Percentiles rank a stretch among this genome's conserved stretches.
Conservation (phyloP, 139 green algal genomes). For the Tetraselmis striata region DNA sequence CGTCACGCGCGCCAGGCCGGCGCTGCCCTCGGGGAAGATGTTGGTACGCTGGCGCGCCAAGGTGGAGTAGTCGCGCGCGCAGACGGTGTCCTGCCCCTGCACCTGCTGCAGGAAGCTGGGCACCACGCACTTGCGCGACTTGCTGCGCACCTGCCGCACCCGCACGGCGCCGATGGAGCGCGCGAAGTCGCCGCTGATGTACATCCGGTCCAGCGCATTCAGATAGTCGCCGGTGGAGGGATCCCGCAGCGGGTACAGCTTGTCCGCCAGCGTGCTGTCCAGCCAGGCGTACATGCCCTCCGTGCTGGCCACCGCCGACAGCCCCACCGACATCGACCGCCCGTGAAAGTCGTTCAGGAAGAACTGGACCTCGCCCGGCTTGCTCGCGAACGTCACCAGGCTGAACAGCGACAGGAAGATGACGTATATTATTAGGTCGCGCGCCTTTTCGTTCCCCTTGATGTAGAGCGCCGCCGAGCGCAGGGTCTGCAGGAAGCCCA, state of each 20-base stretch:
- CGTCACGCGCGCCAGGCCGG: neutral
- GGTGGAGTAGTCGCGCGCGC: conserved; percentile 2
- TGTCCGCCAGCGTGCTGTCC: neutral
- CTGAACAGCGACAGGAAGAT: conserved; percentile 2
- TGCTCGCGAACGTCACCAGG: conserved; percentile 8
- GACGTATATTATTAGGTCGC: conserved; percentile 1
- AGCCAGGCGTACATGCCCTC: neutral
- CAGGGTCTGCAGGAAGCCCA: neutral
- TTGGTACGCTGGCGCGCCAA: neutral
- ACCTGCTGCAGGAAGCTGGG: conserved; percentile 8
- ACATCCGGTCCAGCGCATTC: neutral
- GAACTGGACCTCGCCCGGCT: conserved; percentile 7
- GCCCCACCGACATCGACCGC: neutral
- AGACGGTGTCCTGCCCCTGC: conserved; percentile 11
- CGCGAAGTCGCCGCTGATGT: neutral
- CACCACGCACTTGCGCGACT: conserved; percentile 6
- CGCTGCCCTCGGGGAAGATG: neutral
- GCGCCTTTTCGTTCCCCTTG: neutral
- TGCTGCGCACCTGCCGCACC: conserved; percentile 19
- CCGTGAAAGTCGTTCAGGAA: conserved; percentile 3
- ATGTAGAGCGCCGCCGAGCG: neutral
- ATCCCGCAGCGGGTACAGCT: neutral
- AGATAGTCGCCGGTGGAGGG: neutral
- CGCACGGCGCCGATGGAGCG: conserved; percentile 14
- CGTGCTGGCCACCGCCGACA: neutral